These are phyloP conservation scores for Boletus coccyginus DNA, from an alignment of 768 basidiomycete genomes.

Conservation along the genomic window DNA sequence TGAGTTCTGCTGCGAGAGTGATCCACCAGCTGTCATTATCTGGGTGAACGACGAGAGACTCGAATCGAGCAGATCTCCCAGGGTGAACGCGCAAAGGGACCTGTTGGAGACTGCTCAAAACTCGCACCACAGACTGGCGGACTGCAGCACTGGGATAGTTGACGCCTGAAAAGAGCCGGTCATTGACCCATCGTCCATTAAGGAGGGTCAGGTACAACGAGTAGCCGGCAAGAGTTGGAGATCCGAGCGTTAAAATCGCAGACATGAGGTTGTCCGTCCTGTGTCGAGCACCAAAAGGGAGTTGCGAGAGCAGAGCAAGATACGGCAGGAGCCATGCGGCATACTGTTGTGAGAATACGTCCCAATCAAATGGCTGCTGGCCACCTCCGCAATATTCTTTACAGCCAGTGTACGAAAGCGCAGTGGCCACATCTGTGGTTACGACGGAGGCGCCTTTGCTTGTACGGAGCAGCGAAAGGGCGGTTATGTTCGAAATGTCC, in stretches of 20 bases:
- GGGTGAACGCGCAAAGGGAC: slow-evolving; percentile 35
- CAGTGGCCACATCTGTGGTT: neutral
- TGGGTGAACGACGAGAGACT: slow-evolving; percentile 42
- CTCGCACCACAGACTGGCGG: slow-evolving; percentile 25
- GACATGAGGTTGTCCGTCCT: slow-evolving; percentile 42
- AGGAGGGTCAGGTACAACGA: slow-evolving; percentile 43
- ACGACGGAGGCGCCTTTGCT: slow-evolving; percentile 1
- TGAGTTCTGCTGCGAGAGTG: slow-evolving; percentile 30
- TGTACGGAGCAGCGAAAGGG: slow-evolving; percentile 14
- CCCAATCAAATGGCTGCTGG: slow-evolving; percentile 20
- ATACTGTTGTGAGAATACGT: slow-evolving; percentile 34
- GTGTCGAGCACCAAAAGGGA: slow-evolving; percentile 45
- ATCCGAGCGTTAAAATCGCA: slow-evolving; percentile 43
- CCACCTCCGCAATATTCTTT: slow-evolving; percentile 5
- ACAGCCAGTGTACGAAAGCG: slow-evolving; percentile 9
- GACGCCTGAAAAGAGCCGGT: slow-evolving; percentile 29
- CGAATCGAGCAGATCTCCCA: slow-evolving; percentile 27
- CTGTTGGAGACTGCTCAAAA: slow-evolving; percentile 43
- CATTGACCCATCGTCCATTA: slow-evolving; percentile 42
- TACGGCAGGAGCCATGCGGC: slow-evolving; percentile 47
- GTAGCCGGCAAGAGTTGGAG: slow-evolving; percentile 44
- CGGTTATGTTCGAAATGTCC: neutral
- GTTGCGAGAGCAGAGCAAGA: slow-evolving; percentile 46
- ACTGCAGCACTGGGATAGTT: slow-evolving; percentile 20
- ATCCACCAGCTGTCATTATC: slow-evolving; percentile 45